Conservation (phyloP, 1,284 basidiomycete species). For the Lentinula novae-zelandiae region DNA sequence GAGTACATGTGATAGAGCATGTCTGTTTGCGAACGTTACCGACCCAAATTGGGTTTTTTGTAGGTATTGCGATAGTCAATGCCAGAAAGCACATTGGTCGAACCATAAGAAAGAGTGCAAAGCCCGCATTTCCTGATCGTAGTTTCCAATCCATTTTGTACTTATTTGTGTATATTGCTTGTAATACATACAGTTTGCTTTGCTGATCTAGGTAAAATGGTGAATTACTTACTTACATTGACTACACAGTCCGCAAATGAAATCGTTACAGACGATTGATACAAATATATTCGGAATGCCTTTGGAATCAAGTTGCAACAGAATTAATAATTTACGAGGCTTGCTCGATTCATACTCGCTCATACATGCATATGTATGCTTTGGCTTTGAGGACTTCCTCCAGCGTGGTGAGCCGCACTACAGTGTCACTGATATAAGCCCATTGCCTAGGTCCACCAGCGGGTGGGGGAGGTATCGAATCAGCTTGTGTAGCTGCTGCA, state of each 20-base stretch:
- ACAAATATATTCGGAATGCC: background rate
- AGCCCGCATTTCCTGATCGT: background rate
- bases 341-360: slow-evolving; percentile 42
- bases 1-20: background rate
- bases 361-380: slow-evolving; percentile 91
- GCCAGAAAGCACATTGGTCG: slow-evolving; percentile 49
- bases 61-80: slow-evolving; percentile 48
- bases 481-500: slow-evolving; percentile 15
- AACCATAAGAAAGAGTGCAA: slow-evolving; percentile 42
- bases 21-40: background rate
- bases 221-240: background rate
- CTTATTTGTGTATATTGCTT: background rate
- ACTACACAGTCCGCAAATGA: background rate
- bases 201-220: background rate
- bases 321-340: background rate
- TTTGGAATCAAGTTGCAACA: background rate
- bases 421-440: slow-evolving; percentile 88
- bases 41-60: background rate
- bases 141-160: background rate
- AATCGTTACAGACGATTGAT: background rate
- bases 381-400: slow-evolving; percentile 89
- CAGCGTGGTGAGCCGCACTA: slow-evolving; percentile 73
- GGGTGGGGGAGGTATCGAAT: slow-evolving; percentile 13
- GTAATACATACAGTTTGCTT: background rate
- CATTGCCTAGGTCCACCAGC: slow-evolving; percentile 55